Percentiles rank a stretch among this genome's conserved stretches.
phyloP scores from a whole-genome alignment of 768 basidiomycete species.

The Rhodotorula babjevae region DNA sequence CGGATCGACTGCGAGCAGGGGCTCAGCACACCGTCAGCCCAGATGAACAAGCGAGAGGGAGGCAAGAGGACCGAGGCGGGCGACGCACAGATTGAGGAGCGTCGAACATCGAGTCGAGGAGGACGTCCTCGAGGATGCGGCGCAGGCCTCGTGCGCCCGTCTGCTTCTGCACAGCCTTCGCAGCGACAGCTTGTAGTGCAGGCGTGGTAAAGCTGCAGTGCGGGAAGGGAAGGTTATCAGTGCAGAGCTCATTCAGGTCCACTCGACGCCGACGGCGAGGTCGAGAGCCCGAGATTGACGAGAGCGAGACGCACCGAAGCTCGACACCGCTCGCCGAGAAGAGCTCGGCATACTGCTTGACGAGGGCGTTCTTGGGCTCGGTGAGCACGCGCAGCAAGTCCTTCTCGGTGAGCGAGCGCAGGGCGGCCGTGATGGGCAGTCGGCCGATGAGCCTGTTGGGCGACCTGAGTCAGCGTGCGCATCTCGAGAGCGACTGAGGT shows the following conservation, averaged over 20 bases:
- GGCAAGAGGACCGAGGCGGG: too few species aligned
- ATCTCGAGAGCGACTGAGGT: background rate
- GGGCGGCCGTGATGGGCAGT: constrained; percentile 81
- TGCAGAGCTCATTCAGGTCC: too few species aligned
- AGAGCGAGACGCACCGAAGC: constrained; percentile 2
- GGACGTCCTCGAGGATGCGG: constrained; percentile 77
- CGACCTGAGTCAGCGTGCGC: background rate
- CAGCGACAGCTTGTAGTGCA: constrained; percentile 76
- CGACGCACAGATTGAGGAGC: constrained; percentile 41
- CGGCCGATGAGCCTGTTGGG: constrained; percentile 67
- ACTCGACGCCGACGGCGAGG: too few species aligned
- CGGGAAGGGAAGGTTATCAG: background rate
- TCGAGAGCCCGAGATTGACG: constrained; percentile 51
- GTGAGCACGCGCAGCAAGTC: constrained; percentile 87
- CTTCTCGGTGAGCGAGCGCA: constrained; percentile 68
- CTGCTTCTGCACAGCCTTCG: constrained; percentile 69
- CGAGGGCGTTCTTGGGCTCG: constrained; percentile 82
- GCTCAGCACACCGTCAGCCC: too few species aligned
- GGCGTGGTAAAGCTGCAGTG: constrained; percentile 64
- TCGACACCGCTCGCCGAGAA: constrained; percentile 23
- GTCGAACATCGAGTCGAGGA: constrained; percentile 82
- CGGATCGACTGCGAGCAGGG: constrained; percentile 11
- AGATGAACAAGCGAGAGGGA: too few species aligned
- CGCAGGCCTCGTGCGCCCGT: constrained; percentile 86
- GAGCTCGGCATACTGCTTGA: constrained; percentile 67